These are phyloP conservation scores for Lolium multiflorum DNA, from an alignment of 176 grass and related monocot species.

Conservation along the genomic window DNA sequence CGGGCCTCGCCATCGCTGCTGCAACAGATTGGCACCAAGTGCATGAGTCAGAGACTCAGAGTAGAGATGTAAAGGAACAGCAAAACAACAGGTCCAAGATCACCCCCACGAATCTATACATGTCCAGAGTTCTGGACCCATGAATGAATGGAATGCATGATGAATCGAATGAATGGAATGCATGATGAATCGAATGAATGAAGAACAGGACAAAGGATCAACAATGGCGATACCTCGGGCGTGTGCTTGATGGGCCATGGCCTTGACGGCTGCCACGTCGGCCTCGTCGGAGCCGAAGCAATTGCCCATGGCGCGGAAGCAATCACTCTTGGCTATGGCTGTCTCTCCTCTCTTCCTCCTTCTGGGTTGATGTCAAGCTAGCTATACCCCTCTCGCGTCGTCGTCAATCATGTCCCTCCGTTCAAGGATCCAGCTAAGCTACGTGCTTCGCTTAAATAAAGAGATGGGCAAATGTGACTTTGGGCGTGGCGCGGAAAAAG, in stretches of 20 bases:
- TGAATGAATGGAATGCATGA: background rate
- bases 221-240: conserved; percentile 39
- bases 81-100: background rate
- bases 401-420: background rate
- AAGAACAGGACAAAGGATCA: background rate
- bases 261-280: conserved; percentile 44
- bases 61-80: background rate
- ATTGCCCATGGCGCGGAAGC: conserved; percentile 47
- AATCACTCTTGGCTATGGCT: background rate
- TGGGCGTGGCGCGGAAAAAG: background rate
- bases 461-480: background rate
- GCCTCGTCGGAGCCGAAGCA: conserved; percentile 52
- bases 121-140: background rate
- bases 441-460: conserved; percentile 8
- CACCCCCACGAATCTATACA: too few relatives aligned
- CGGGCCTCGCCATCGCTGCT: conserved; percentile 49
- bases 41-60: conserved; percentile 15
- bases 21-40: conserved; percentile 6
- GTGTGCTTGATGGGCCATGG: conserved; percentile 38
- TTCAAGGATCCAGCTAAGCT: conserved; percentile 27
- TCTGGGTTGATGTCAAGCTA: background rate
- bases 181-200: background rate
- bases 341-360: background rate
- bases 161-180: background rate
- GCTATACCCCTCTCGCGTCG: background rate